Percentiles rank a stretch among this genome's conserved stretches.
phyloP scores from a whole-genome alignment of 192 early-diverging fungal genomes.

The Funneliformis mosseae region DNA sequence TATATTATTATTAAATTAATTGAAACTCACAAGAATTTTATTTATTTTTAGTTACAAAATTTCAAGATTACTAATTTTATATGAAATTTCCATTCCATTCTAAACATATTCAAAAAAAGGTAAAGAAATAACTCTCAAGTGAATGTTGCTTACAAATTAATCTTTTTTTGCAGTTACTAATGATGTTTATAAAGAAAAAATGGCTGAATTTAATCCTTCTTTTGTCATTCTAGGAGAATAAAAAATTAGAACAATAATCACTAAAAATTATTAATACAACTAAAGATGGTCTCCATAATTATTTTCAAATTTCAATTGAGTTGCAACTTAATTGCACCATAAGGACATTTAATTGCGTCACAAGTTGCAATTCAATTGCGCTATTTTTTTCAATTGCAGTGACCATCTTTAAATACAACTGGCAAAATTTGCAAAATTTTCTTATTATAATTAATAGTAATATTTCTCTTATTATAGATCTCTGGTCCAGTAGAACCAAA shows the following conservation, averaged over 20 bases:
- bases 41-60: background rate
- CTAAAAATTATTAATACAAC: constrained; percentile 4
- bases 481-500: background rate
- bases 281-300: too few species aligned
- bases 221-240: background rate
- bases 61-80: background rate
- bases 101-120: background rate
- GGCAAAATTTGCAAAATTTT: background rate
- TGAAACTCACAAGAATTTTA: background rate
- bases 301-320: too few species aligned
- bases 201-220: background rate
- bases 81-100: background rate
- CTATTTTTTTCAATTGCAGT: too few species aligned
- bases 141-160: background rate
- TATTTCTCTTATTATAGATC: background rate
- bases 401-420: too few species aligned
- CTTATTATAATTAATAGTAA: background rate
- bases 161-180: background rate
- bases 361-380: too few species aligned
- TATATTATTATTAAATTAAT: too few species aligned
- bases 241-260: constrained; percentile 8
- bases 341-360: too few species aligned
- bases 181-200: constrained; percentile 9
- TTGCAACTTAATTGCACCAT: too few species aligned
- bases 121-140: background rate